Conservation (phyloP, 257 asterid species). For the Capsicum rhomboideum region DNA sequence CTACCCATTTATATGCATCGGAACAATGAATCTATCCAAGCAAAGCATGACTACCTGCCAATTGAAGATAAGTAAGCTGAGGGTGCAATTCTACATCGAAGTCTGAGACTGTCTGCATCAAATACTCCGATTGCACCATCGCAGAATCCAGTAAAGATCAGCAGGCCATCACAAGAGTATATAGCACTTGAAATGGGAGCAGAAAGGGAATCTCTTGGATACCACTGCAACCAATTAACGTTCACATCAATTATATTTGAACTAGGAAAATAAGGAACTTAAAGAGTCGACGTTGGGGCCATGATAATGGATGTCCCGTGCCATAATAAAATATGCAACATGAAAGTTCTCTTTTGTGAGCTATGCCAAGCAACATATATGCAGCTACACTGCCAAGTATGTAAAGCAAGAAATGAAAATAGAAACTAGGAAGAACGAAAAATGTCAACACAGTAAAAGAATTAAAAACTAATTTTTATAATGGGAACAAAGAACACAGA, state of each 20-base stretch:
- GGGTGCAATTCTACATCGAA: constrained; percentile 69
- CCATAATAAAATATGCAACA: background rate
- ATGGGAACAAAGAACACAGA: background rate
- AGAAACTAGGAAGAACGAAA: background rate
- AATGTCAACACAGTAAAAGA: background rate
- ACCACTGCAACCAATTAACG: constrained; percentile 50
- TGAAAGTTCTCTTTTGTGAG: background rate
- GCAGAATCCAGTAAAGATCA: constrained; percentile 65
- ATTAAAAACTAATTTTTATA: background rate
- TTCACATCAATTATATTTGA: background rate
- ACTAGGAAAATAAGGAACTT: background rate
- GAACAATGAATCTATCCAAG: background rate
- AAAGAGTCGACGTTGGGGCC: background rate
- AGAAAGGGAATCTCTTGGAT: constrained; percentile 74
- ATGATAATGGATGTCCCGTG: background rate
- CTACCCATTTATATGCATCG: background rate
- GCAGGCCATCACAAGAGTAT: constrained; percentile 73
- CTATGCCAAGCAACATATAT: background rate
- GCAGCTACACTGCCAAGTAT: background rate
- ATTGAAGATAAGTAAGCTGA: constrained; percentile 66
- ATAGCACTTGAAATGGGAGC: constrained; percentile 73
- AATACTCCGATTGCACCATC: constrained; percentile 91
- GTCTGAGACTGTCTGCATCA: constrained; percentile 62
- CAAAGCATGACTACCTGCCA: constrained; percentile 42
- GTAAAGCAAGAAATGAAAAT: background rate